These are phyloP conservation scores for Eragrostis nindensis DNA, from an alignment of 176 grass and related monocot genomes.

Conservation along the genomic window DNA sequence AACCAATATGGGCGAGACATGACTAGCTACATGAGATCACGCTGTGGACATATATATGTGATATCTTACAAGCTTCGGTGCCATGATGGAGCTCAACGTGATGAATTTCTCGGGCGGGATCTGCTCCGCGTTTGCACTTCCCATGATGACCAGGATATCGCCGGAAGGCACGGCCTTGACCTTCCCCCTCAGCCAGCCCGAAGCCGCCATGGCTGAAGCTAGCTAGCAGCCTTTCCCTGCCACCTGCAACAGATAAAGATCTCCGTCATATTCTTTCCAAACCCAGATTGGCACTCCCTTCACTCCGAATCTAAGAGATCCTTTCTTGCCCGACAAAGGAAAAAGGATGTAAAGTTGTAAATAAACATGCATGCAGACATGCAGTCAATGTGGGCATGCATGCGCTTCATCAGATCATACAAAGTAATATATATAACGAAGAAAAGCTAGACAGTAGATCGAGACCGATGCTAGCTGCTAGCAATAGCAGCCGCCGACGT, in stretches of 20 bases:
- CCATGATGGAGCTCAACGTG: slow-evolving; percentile 69
- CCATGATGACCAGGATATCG: slow-evolving; percentile 75
- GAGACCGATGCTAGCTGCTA: neutral
- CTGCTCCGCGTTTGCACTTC: slow-evolving; percentile 49
- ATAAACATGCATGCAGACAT: neutral
- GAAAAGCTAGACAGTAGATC: neutral
- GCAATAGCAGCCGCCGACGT: neutral
- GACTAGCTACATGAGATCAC: neutral
- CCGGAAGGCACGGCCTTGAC: slow-evolving; percentile 86
- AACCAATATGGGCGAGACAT: too few relatives aligned
- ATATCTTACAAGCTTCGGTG: slow-evolving; percentile 77
- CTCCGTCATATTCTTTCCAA: neutral
- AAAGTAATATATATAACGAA: neutral
- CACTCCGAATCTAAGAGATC: too few relatives aligned
- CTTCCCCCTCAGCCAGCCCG: slow-evolving; percentile 74
- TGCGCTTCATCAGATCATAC: neutral
- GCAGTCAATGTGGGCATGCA: neutral
- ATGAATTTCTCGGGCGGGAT: slow-evolving; percentile 80
- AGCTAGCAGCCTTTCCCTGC: neutral
- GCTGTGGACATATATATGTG: too few relatives aligned
- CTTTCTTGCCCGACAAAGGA: too few relatives aligned
- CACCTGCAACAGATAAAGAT: neutral
- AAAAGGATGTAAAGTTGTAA: neutral
- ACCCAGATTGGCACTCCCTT: too few relatives aligned
- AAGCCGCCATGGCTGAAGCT: slow-evolving; percentile 29